Conservation (phyloP, 163 green algal genomes). For the Prototheca wickerhamii region DNA sequence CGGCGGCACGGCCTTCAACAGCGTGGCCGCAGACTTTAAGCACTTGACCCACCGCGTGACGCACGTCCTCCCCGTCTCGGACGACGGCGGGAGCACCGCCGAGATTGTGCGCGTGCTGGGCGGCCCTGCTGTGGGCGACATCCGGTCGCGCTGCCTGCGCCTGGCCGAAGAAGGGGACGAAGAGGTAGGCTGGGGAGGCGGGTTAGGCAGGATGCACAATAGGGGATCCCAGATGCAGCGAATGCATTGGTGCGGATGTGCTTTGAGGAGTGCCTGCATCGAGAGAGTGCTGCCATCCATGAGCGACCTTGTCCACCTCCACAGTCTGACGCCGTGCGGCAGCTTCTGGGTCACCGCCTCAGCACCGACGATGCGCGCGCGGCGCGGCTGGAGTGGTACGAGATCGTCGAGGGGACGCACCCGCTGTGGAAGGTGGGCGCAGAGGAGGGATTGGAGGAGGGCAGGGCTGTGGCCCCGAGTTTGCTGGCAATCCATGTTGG, state of each 20-base stretch:
- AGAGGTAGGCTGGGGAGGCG: conserved; percentile 49
- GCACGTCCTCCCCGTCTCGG: conserved; percentile 93
- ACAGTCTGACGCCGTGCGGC: conserved; percentile 72
- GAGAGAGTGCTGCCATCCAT: not conserved
- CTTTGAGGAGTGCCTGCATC: not conserved
- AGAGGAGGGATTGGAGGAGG: too few relatives aligned
- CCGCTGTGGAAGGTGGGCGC: conserved; percentile 59
- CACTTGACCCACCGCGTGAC: conserved; percentile 70
- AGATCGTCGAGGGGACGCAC: conserved; percentile 88
- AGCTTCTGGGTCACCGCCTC: conserved; percentile 79
- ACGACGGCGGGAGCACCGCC: conserved; percentile 90
- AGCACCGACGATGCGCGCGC: conserved; percentile 17
- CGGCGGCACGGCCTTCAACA: conserved; percentile 96
- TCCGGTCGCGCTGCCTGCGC: conserved; percentile 87
- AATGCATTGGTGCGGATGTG: not conserved
- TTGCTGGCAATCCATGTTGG: not conserved
- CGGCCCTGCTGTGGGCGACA: conserved; percentile 94
- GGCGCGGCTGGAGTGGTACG: conserved; percentile 79
- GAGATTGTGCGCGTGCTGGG: conserved; percentile 92
- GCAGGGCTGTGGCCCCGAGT: not conserved
- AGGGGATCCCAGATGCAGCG: not conserved
- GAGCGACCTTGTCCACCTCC: not conserved
- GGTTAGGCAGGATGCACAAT: not conserved
- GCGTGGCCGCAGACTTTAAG: conserved; percentile 66
- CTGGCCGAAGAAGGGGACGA: conserved; percentile 78